Percentiles rank a stretch among this genome's conserved stretches.
Conservation (phyloP, 2,329 filamentous ascomycete species). For the Orbilia quercus region DNA sequence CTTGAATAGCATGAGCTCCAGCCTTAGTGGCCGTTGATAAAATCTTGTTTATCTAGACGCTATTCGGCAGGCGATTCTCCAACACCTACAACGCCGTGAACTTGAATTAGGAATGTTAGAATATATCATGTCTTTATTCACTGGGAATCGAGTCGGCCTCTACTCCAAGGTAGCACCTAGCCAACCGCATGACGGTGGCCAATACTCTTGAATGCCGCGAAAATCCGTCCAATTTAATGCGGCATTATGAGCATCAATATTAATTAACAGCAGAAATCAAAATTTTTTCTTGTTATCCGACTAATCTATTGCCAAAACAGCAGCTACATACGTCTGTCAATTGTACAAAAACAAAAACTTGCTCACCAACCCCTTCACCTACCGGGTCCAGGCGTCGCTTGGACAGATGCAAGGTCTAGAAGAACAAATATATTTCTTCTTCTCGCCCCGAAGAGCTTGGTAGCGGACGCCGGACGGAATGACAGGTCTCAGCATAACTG, state of each 20-base stretch:
- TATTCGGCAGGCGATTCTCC: slow-evolving; percentile 34
- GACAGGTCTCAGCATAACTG: slow-evolving; percentile 16
- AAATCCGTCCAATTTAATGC: slow-evolving; percentile 24
- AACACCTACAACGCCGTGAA: slow-evolving; percentile 1
- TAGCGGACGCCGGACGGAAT: slow-evolving; percentile 24
- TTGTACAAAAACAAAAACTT: slow-evolving; percentile 26
- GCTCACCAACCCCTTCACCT: slow-evolving; percentile 15
- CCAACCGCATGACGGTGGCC: slow-evolving; percentile 1
- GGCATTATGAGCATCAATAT: slow-evolving; percentile 27
- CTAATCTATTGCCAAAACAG: slow-evolving; percentile 34
- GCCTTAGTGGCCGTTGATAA: slow-evolving; percentile 14
- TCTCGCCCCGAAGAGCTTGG: slow-evolving; percentile 40
- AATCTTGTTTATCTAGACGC: slow-evolving; percentile 21
- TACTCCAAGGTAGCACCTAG: background rate
- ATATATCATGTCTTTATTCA: slow-evolving; percentile 5
- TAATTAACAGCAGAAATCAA: slow-evolving; percentile 4
- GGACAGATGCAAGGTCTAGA: slow-evolving; percentile 4
- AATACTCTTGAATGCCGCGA: slow-evolving; percentile 22
- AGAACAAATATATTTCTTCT: slow-evolving; percentile 17
- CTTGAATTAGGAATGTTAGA: slow-evolving; percentile 51
- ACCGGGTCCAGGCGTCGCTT: slow-evolving; percentile 16
- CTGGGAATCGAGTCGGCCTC: background rate
- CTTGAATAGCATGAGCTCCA: slow-evolving; percentile 4
- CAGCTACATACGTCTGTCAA: slow-evolving; percentile 15
- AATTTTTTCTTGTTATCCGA: slow-evolving; percentile 4